A percentile compares a stretch with the other conserved stretches of the same genome.
These are phyloP conservation scores for Quercus parvula DNA, from an alignment of 306 rosid species.

Conservation along the genomic window DNA sequence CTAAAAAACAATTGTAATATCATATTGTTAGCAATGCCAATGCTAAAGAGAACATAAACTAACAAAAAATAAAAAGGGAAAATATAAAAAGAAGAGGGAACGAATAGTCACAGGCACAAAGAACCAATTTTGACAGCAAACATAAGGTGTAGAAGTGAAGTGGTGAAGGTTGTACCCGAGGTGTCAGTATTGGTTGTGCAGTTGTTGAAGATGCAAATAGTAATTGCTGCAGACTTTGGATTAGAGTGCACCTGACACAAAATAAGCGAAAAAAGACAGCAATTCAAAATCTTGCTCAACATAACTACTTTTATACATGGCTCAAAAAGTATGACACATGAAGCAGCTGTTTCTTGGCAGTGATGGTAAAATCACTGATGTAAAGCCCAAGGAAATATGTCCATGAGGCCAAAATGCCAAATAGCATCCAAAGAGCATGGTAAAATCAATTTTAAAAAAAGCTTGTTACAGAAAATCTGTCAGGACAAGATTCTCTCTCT, in stretches of 20 bases:
- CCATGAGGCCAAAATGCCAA: not conserved
- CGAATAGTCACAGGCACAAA: not conserved
- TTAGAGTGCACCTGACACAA: constrained; percentile 71
- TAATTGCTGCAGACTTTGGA: constrained; percentile 91
- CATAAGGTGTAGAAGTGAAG: constrained; percentile 14
- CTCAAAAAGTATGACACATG: not conserved
- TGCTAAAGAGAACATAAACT: not conserved
- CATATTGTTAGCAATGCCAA: no score
- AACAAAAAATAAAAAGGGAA: constrained; percentile 3
- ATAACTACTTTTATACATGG: not conserved
- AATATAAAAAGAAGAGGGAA: not conserved
- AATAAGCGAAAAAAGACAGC: not conserved
- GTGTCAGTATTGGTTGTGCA: constrained; percentile 91
- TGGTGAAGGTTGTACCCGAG: constrained; percentile 58
- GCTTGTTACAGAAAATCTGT: not conserved
- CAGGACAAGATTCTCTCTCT: not conserved
- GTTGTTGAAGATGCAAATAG: constrained; percentile 97
- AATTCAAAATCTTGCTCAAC: not conserved
- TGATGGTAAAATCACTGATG: not conserved
- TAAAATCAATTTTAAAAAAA: not conserved
- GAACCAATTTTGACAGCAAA: constrained; percentile 2
- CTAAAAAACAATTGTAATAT: not conserved
- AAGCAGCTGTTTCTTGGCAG: not conserved
- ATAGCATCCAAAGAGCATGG: no score
- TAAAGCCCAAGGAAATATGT: not conserved